Percentiles rank a stretch among this genome's conserved stretches.
phyloP scores from a whole-genome alignment of 2,329 filamentous ascomycete genomes.

The Lachnellula arida region DNA sequence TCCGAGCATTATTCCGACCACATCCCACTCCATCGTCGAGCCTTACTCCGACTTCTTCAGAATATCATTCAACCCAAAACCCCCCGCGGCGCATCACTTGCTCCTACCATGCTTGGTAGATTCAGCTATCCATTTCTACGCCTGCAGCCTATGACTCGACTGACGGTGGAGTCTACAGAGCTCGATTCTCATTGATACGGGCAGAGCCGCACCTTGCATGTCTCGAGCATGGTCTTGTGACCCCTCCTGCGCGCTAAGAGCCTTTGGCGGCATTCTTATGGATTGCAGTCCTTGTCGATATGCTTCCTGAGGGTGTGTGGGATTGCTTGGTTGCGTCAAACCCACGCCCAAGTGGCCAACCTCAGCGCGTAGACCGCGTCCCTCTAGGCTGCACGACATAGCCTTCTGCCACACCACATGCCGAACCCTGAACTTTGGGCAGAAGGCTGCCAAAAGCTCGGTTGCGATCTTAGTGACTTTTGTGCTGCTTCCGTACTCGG shows the following conservation, averaged over 20 bases:
- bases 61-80: background rate
- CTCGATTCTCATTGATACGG: slow-evolving; percentile 11
- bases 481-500: background rate
- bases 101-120: background rate
- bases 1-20: background rate
- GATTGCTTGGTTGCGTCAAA: background rate
- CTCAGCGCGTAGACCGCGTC: background rate
- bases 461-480: background rate
- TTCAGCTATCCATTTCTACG: background rate
- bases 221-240: background rate
- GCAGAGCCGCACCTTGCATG: slow-evolving; percentile 17
- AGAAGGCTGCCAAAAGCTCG: background rate
- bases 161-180: background rate
- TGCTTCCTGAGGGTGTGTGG: slow-evolving; percentile 1
- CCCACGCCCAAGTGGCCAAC: background rate
- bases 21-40: background rate
- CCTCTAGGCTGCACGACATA: background rate
- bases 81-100: background rate
- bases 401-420: background rate
- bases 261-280: background rate
- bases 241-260: background rate
- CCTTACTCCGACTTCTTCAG: background rate
- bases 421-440: background rate
- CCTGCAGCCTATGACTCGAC: background rate
- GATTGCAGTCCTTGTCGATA: background rate